Conservation (phyloP, 2,329 filamentous ascomycete species). For the Ophiostoma ips region DNA sequence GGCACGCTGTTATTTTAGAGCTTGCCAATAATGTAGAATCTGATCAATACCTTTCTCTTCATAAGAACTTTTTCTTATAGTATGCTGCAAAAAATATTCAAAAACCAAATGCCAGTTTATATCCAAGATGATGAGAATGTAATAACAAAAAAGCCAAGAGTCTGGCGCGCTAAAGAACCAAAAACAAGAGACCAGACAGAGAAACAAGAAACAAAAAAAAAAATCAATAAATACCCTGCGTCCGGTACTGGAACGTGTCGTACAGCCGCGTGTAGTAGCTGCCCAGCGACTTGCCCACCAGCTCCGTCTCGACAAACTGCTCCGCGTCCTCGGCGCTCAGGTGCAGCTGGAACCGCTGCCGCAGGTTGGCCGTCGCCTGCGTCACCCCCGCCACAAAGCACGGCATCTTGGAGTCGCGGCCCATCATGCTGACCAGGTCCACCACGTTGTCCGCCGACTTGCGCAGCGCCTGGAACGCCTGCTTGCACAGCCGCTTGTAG, state of each 20-base stretch:
- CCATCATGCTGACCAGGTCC: conserved; percentile 75
- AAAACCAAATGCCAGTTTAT: too few species aligned
- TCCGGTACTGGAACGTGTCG: conserved; percentile 77
- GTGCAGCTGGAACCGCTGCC: conserved; percentile 68
- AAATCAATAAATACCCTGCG: conserved; percentile 64
- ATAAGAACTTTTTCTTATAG: too few species aligned
- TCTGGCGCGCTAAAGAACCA: too few species aligned
- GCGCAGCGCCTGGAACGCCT: conserved; percentile 67
- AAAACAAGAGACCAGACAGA: neutral
- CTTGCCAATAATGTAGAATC: neutral
- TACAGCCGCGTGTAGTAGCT: conserved; percentile 84
- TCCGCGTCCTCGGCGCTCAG: conserved; percentile 72
- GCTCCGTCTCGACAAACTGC: conserved; percentile 64
- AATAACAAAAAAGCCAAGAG: too few species aligned
- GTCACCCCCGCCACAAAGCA: conserved; percentile 65
- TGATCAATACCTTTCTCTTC: too few species aligned
- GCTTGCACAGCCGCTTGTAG: conserved; percentile 68
- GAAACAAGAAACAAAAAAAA: neutral
- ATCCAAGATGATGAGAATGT: too few species aligned
- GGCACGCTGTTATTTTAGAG: neutral
- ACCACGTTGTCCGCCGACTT: conserved; percentile 69
- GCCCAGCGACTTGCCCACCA: conserved; percentile 68
- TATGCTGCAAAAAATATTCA: too few species aligned
- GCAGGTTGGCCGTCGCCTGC: conserved; percentile 53
- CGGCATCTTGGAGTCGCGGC: conserved; percentile 68